Base-by-base conservation (phyloP, 2,329 filamentous ascomycete genomes). In the Boeremia exigua region DNA sequence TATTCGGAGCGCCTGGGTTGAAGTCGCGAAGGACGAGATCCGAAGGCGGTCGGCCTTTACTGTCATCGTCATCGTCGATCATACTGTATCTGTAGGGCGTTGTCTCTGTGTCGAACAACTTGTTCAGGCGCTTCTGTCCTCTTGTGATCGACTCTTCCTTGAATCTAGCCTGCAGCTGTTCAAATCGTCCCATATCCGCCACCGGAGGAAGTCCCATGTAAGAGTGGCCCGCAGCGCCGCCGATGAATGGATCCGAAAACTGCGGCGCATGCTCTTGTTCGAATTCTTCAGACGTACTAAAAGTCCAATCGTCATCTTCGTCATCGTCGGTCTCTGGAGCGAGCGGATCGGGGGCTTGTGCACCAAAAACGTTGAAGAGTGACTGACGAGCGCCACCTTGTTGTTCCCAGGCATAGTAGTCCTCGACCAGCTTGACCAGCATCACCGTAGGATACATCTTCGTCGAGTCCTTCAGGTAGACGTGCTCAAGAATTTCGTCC, bases 341-440 rank as follows among this genome's bases (percentile, higher is more conserved):
- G 27, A 81, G 79, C 28, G 81, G 73, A 55, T 84, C 80, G 29
- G 85, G 84, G 11, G 81, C 81, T 14, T 79, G 80, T 14, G 85
- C 85, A 58, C 85, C 85, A 49, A 81, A 82, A 2, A 82, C 80
- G 58, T 85, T 82, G 70, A 87, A 88, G 0, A 88, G 74, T 6
- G 86, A 88, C 59, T 84, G 85, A 40, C 90, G 84, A 62, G 85
- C 86, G 27, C 90, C 90, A 23, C 90, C 90, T 9, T 86, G 83
- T 7, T 86, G 83, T 72, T 93, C 90, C 90, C 90, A 94, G 17
- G 87, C 70, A 68, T 87, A 88, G 76, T 89, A 94, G 11, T 85
- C 87, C 61, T 86, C 84, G 9, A 94, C 88, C 1, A 94, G 80
- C 56, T 86, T 80, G 2, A 85, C 78, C 2, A 94, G 81, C 4